A percentile compares a stretch with the other conserved stretches of the same genome.
These are phyloP conservation scores for Rubus parviflorus DNA, from an alignment of 306 rosid genomes.

Conservation along the genomic window DNA sequence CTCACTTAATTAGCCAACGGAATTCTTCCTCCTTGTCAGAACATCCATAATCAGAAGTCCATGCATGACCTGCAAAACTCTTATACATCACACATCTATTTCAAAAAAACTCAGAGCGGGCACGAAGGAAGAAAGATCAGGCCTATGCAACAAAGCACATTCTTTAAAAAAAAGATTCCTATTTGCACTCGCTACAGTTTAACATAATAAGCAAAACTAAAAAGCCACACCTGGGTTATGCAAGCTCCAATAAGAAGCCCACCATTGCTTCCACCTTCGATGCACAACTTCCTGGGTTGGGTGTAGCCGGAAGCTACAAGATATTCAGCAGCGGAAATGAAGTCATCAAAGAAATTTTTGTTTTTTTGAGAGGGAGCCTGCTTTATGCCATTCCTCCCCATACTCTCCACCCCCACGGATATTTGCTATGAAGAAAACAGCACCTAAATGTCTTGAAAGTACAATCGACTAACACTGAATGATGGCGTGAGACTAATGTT, in stretches of 20 bases:
- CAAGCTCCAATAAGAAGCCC: slow-evolving; percentile 96
- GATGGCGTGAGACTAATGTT: slow-evolving; percentile 72
- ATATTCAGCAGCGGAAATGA: slow-evolving; percentile 87
- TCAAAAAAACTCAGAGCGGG: not conserved
- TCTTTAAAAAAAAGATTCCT: not conserved
- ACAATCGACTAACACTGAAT: slow-evolving; percentile 72
- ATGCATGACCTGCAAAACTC: slow-evolving; percentile 76
- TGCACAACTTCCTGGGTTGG: slow-evolving; percentile 73
- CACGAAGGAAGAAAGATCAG: slow-evolving; percentile 52
- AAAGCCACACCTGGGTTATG: slow-evolving; percentile 67
- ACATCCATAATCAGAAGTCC: slow-evolving; percentile 93
- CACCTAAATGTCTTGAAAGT: slow-evolving; percentile 74
- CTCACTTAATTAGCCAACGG: slow-evolving; percentile 87
- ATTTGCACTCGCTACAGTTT: not conserved
- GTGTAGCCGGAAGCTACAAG: slow-evolving; percentile 83
- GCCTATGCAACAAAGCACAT: slow-evolving; percentile 52
- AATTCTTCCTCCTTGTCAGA: slow-evolving; percentile 90
- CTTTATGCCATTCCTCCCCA: slow-evolving; percentile 98
- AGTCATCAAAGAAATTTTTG: slow-evolving; percentile 96
- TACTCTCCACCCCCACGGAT: slow-evolving; percentile 99
- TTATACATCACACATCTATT: slow-evolving; percentile 8
- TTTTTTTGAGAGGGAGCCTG: slow-evolving; percentile 83
- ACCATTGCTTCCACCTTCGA: slow-evolving; percentile 97
- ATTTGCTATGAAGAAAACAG: slow-evolving; percentile 78
- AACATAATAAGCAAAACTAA: not conserved